Evolutionary conservation across 2,329 filamentous ascomycete species (phyloP).

Genomic region (Pseudocercospora vitis): DNA sequence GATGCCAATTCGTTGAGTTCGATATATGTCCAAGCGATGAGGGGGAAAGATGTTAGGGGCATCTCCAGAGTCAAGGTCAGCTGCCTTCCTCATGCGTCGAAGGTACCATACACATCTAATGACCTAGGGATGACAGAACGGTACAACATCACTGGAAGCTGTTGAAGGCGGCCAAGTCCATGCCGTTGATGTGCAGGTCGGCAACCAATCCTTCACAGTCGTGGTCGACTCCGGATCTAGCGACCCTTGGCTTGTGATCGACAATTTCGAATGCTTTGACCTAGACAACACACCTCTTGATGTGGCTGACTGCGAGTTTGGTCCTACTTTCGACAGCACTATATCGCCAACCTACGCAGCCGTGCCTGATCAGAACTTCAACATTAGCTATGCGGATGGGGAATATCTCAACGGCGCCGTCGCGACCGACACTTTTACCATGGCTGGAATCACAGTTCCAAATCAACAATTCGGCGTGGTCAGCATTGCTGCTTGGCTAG

Average conservation of each 20-base stretch:
- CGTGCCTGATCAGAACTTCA: constrained; percentile 45
- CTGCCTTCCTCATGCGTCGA: no score
- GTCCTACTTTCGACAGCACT: constrained; percentile 33
- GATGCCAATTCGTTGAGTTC: constrained; percentile 30
- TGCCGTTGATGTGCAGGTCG: constrained; percentile 33
- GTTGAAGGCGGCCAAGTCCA: constrained; percentile 35
- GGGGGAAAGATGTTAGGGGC: constrained; percentile 25
- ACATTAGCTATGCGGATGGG: constrained; percentile 48
- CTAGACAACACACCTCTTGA: constrained; percentile 7
- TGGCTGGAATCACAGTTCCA: constrained; percentile 49
- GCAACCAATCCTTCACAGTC: constrained; percentile 37
- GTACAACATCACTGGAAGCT: constrained; percentile 20
- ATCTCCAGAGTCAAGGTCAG: constrained; percentile 21
- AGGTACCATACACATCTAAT: no score
- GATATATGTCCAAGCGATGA: constrained; percentile 31
- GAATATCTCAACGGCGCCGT: constrained; percentile 43
- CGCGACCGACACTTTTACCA: constrained; percentile 44
- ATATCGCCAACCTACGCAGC: constrained; percentile 39
- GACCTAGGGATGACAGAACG: constrained; percentile 19
- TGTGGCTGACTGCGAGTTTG: constrained; percentile 37
- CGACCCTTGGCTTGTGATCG: constrained; percentile 48
- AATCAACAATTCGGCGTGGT: constrained; percentile 51
- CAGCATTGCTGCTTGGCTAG: constrained; percentile 35
- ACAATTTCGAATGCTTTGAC: constrained; percentile 32
- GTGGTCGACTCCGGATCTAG: constrained; percentile 52